phyloP scores from a whole-genome alignment of 2,329 filamentous ascomycete genomes.

The Fusarium avenaceum region DNA sequence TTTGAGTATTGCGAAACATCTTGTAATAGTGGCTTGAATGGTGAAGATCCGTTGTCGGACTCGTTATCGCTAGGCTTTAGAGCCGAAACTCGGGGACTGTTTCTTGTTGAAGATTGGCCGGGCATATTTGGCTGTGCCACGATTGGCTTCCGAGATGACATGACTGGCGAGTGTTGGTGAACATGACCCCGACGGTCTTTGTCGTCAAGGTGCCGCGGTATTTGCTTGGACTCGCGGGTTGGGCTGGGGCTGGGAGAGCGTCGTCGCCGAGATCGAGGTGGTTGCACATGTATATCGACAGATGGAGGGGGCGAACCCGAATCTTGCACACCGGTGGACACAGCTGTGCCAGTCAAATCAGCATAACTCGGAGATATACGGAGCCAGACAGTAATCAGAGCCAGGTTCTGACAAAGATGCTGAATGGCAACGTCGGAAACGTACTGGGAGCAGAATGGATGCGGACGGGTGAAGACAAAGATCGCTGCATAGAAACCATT shows the following conservation, averaged over 20 bases:
- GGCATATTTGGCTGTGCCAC: conserved; percentile 61
- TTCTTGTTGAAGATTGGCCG: conserved; percentile 49
- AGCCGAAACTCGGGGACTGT: conserved; percentile 45
- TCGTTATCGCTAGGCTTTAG: conserved; percentile 51
- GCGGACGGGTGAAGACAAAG: conserved; percentile 72
- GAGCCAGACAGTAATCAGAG: conserved; percentile 27
- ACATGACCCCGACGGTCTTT: conserved; percentile 56
- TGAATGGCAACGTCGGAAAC: conserved; percentile 54
- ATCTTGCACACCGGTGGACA: conserved; percentile 51
- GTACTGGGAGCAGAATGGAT: conserved; percentile 70
- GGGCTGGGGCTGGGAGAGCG: conserved; percentile 69
- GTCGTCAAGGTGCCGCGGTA: conserved; percentile 62
- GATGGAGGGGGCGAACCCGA: conserved; percentile 70
- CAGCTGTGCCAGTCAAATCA: conserved; percentile 52
- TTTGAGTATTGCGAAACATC: conserved; percentile 77
- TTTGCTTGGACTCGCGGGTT: conserved; percentile 59
- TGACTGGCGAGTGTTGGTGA: conserved; percentile 55
- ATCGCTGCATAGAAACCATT: conserved; percentile 74
- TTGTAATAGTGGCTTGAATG: conserved; percentile 68
- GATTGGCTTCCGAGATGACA: conserved; percentile 62
- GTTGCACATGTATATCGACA: conserved; percentile 65
- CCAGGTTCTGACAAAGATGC: conserved; percentile 1
- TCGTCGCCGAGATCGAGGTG: conserved; percentile 63
- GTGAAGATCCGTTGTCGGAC: conserved; percentile 60
- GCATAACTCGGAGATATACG: conserved; percentile 35